Base-by-base conservation (phyloP, 2,329 filamentous ascomycete species). In the Colletotrichum liriopes region DNA sequence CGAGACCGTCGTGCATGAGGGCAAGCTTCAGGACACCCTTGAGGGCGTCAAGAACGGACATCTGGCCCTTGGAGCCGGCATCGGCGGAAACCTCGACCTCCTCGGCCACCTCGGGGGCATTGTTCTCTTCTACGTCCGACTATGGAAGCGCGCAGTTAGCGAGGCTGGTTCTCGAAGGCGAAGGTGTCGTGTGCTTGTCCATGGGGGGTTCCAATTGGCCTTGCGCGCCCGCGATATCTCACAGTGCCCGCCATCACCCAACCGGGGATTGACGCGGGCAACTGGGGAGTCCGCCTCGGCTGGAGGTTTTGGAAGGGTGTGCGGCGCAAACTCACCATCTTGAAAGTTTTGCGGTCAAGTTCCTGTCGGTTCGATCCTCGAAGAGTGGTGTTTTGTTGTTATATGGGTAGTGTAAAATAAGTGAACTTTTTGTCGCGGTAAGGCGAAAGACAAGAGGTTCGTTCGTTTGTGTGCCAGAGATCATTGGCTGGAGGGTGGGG, bases 91-190 rank as follows among this genome's bases (percentile, higher is more conserved):
- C 95, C 88, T 98, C 96, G 87, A 98, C 95, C 90, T 98, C 96
- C 84, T 93, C 91, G 83, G 86, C 85, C 83, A 91, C 95, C 84
- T 94, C 93, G 87, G 94, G 93, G 86, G 92, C 92, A 87, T 91
- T 93, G 87, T 92, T 95, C 93, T 98, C 96, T 98, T 98, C 96
- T 98, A 96, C 96, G 95, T 98, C 96, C 95, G 96, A 98, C 96
- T 98, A 79, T 75, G 65, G 11, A 39, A 29, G 65, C 65, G 65
- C 45, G 74, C 47, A 47, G 74, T 77, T 74, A 77, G 76, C 61
- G 67, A 72, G 32, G 67, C 45, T 52, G 51, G 14, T 49, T 43
- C 26, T 39, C 52, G 49, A 29, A 47, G 16, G 16, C 59, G 9
- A 39, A 43, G 56, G 20, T 11, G n/a, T 49, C 60, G 32, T 41